phyloP scores from a whole-genome alignment of 2,329 filamentous ascomycete species.

The Fusarium sp. region DNA sequence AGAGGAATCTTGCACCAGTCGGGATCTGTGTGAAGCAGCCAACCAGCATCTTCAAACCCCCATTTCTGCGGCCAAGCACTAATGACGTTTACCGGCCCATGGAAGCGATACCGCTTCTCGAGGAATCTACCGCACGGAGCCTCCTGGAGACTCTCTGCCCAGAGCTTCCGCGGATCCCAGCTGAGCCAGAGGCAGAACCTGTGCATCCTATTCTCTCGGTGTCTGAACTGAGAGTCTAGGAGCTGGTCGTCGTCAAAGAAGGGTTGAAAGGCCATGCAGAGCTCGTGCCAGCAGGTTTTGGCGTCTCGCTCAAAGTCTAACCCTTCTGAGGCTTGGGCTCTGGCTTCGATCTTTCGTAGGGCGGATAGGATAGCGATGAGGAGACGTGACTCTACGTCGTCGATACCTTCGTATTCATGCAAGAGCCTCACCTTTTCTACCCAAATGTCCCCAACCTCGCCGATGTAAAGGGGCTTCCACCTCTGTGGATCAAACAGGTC shows the following conservation, averaged over 20 bases:
- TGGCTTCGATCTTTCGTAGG: background rate
- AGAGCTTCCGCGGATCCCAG: background rate
- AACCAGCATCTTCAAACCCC: background rate
- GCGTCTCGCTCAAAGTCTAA: background rate
- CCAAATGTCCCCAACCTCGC: background rate
- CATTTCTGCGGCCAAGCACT: background rate
- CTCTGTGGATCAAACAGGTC: background rate
- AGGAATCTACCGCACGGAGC: background rate
- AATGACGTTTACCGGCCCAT: background rate
- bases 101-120: background rate
- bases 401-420: background rate
- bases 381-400: background rate
- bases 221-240: background rate
- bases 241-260: background rate
- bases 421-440: background rate
- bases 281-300: background rate
- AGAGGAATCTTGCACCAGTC: background rate
- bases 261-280: background rate
- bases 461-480: background rate
- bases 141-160: background rate
- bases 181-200: background rate
- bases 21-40: background rate
- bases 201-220: background rate
- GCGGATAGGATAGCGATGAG: background rate
- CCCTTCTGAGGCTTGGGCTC: background rate